phyloP scores from a whole-genome alignment of 352 stramenopile genomes.

The Phytophthora tentaculata region DNA sequence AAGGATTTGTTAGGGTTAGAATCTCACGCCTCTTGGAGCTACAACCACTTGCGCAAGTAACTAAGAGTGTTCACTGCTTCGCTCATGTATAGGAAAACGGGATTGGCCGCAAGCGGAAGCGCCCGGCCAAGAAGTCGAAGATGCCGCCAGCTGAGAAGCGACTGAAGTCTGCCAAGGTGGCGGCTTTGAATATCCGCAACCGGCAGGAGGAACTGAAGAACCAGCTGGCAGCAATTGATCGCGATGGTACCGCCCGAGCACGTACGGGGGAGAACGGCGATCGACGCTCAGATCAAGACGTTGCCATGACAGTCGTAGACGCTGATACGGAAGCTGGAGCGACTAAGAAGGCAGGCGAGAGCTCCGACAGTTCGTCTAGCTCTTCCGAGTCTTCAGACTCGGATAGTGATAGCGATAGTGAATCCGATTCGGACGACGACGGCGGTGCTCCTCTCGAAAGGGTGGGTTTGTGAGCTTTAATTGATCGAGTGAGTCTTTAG shows the following conservation, averaged over 20 bases:
- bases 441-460: slow-evolving; percentile 78
- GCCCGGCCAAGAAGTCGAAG: slow-evolving; percentile 60
- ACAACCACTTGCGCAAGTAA: slow-evolving; percentile 13
- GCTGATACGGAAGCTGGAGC: slow-evolving; percentile 39
- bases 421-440: slow-evolving; percentile 86
- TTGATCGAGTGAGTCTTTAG: slow-evolving; percentile 48
- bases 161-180: slow-evolving; percentile 84
- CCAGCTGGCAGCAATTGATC: slow-evolving; percentile 79
- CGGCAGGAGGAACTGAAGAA: slow-evolving; percentile 82
- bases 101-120: slow-evolving; percentile 88
- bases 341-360: slow-evolving; percentile 43
- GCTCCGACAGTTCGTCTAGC: slow-evolving; percentile 75
- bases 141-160: slow-evolving; percentile 67
- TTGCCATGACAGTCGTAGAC: slow-evolving; percentile 61
- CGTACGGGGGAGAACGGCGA: slow-evolving; percentile 25
- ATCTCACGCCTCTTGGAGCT: slow-evolving; percentile 32
- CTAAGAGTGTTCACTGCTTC: slow-evolving; percentile 27
- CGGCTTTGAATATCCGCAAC: slow-evolving; percentile 76
- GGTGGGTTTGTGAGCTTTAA: slow-evolving; percentile 79
- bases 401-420: slow-evolving; percentile 88
- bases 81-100: slow-evolving; percentile 70
- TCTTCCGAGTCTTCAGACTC: slow-evolving; percentile 86
- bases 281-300: slow-evolving; percentile 49
- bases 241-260: slow-evolving; percentile 25
- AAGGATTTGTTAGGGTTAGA: slow-evolving; percentile 90